Evolutionary conservation across 768 basidiomycete genomes (phyloP), one percentile per base, ranked within the genome.

Genomic region (Termitomyces sp.): DNA sequence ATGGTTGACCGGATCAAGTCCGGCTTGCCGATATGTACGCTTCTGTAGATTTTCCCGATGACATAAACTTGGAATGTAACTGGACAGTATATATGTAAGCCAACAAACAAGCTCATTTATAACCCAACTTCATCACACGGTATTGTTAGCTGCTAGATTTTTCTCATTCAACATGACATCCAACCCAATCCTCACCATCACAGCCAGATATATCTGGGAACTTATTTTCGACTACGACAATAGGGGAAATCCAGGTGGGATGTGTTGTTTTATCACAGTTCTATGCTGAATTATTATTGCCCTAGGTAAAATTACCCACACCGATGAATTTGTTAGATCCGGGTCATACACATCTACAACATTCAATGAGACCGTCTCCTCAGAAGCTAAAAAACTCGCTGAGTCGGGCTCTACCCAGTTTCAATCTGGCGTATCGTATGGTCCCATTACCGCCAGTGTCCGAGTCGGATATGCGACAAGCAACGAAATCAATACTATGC

Each of bases 141-240:
- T 6, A 38, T 27, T 27, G 4, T n/a, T 10, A 12, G 2, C 49
- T 14, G 32, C 32, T 23, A 9, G 32, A 48, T 48, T 2, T 3
- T 23, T 21, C 12, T 9, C 17, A 11, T n/a, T 11, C 5, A 32
- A 35, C 16, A 50, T 50, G 49, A 38, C 50, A 14, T 5, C 48
- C 21, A 51, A 37, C 7, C 17, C 37, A 38, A 40, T 25, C 6
- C 25, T 53, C 41, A 31, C 52, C 19, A 34, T 53, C 31, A 43
- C 2, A 14, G 52, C 54, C 45, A 55, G 10, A 35, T 55, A 34
- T 12, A 23, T 47, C 14, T 55, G 27, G 37, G 44, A 44, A 12
- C 29, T 55, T 19, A 37, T 55, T 21, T 55, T 32, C 8, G 54
- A 48, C 29, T 55, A 55, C 37, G 45, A 55, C 25, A 55, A 55